phyloP scores from a whole-genome alignment of 768 basidiomycete genomes.

The Lactifluus volemus region DNA sequence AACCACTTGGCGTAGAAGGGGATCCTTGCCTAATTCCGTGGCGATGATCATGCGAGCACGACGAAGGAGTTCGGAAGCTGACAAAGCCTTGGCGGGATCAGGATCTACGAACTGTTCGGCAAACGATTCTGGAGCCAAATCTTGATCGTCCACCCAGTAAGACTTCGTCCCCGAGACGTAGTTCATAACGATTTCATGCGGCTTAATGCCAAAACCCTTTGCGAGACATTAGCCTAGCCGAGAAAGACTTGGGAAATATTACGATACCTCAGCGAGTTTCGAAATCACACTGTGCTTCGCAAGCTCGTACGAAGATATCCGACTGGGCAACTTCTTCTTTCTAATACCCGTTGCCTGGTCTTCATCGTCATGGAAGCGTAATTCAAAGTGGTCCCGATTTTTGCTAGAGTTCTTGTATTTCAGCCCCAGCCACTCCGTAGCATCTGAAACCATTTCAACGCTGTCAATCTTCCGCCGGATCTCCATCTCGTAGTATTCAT shows the following conservation, averaged over 20 bases:
- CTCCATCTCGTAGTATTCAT: slow-evolving; percentile 69
- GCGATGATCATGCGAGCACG: slow-evolving; percentile 77
- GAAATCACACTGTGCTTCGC: slow-evolving; percentile 72
- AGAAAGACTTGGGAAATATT: slow-evolving; percentile 1
- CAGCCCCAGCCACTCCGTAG: slow-evolving; percentile 83
- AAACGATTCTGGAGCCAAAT: slow-evolving; percentile 64
- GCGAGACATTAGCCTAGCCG: neutral
- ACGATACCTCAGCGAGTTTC: slow-evolving; percentile 66
- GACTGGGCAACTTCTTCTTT: slow-evolving; percentile 76
- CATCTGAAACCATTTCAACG: slow-evolving; percentile 85
- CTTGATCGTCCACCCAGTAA: slow-evolving; percentile 75
- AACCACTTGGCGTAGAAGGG: slow-evolving; percentile 69
- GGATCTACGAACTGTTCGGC: slow-evolving; percentile 83
- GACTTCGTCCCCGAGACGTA: slow-evolving; percentile 52
- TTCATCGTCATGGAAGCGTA: slow-evolving; percentile 67
- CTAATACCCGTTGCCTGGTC: slow-evolving; percentile 40
- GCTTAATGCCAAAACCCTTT: slow-evolving; percentile 77
- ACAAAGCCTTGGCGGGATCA: slow-evolving; percentile 46
- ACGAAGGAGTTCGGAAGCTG: slow-evolving; percentile 59
- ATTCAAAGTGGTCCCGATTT: slow-evolving; percentile 39
- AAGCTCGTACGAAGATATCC: slow-evolving; percentile 76
- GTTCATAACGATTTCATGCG: slow-evolving; percentile 81
- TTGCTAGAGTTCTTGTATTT: slow-evolving; percentile 73
- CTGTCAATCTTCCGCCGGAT: slow-evolving; percentile 61
- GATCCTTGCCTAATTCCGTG: slow-evolving; percentile 90